These are phyloP conservation scores for Chalara sp. DNA, from an alignment of 2,329 filamentous ascomycete genomes.

Conservation along the genomic window DNA sequence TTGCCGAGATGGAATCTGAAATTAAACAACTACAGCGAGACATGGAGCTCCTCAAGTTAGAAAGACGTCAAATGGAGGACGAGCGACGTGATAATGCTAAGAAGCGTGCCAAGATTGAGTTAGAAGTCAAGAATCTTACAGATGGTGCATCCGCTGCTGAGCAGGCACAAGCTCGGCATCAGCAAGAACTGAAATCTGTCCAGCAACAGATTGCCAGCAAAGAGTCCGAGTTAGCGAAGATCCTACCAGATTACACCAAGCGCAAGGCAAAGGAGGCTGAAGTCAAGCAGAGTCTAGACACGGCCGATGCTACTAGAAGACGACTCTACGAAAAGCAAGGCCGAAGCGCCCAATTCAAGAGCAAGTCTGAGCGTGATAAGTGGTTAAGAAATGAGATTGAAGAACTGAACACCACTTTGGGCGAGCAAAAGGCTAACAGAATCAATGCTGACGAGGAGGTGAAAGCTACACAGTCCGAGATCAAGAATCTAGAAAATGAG, in stretches of 20 bases:
- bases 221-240: conserved; percentile 65
- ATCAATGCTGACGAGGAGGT: conserved; percentile 84
- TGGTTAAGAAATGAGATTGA: conserved; percentile 77
- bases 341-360: conserved; percentile 78
- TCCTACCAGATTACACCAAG: conserved; percentile 72
- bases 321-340: conserved; percentile 90
- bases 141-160: conserved; percentile 77
- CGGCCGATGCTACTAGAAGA: conserved; percentile 67
- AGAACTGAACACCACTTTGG: conserved; percentile 69
- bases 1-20: conserved; percentile 69
- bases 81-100: conserved; percentile 80
- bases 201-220: conserved; percentile 68
- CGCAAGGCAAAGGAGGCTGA: conserved; percentile 67
- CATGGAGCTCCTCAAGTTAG: conserved; percentile 76
- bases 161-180: conserved; percentile 63
- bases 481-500: conserved; percentile 65
- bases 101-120: conserved; percentile 74
- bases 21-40: conserved; percentile 76
- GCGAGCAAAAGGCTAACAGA: conserved; percentile 75
- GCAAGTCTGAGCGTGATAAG: conserved; percentile 79
- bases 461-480: conserved; percentile 60
- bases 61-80: conserved; percentile 81
- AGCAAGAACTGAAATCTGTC: conserved; percentile 64
- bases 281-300: conserved; percentile 64
- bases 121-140: conserved; percentile 75